Percentiles rank a stretch among this genome's conserved stretches.
Evolutionary conservation across 257 asterid genomes (phyloP).

Genomic region (Solanum virginianum): DNA sequence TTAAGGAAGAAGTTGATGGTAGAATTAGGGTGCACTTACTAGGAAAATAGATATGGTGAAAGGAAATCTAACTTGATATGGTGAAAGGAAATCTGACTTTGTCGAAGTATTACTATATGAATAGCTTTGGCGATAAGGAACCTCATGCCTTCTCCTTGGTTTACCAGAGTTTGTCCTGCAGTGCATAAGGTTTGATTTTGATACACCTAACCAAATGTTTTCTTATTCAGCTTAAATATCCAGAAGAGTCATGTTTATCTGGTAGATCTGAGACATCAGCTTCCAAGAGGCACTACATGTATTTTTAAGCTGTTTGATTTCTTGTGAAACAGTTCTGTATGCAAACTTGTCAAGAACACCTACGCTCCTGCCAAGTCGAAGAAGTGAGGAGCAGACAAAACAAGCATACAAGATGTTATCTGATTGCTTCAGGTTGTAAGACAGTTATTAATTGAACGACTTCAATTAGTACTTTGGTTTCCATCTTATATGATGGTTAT

Average conservation of each 20-base stretch:
- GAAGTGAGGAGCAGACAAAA: constrained; percentile 68
- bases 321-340: constrained; percentile 45
- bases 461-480: neutral
- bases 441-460: neutral
- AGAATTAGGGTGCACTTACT: neutral
- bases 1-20: neutral
- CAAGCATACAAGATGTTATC: constrained; percentile 63
- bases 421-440: constrained; percentile 64
- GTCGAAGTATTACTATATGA: neutral
- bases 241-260: neutral
- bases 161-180: neutral
- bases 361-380: constrained; percentile 55
- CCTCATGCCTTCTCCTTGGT: neutral
- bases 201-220: neutral
- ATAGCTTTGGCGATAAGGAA: neutral
- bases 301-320: neutral
- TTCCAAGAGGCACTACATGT: neutral
- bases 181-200: neutral
- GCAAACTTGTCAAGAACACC: constrained; percentile 55
- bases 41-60: neutral
- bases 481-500: constrained; percentile 2
- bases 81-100: neutral
- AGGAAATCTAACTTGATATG: neutral
- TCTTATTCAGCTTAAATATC: neutral
- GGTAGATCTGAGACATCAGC: neutral